Evolutionary conservation across 83 land plant genomes (phyloP), one percentile per base, ranked within the genome.

Genomic region (Diphasiastrum complanatum): DNA sequence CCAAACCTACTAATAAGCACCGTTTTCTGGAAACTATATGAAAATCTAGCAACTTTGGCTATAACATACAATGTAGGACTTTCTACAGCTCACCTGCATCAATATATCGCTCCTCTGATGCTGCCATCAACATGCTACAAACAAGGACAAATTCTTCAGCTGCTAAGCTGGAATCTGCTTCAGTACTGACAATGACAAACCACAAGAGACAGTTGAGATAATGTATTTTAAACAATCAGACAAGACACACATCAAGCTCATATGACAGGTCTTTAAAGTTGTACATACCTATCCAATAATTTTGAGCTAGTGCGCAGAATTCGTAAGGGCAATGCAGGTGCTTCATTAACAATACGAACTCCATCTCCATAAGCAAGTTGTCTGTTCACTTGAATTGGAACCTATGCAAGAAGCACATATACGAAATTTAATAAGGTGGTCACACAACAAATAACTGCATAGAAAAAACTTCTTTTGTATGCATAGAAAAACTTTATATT

Each of bases 351-450:
- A 12, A 90, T 75, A 61, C 83, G 72, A 76, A 90, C 80, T 14
- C 97, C 93, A 78, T 90, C 93, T 57, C 76, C 83, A 35, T 75
- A 70, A 27, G 89, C 89, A 45, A 90, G 67, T 24, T 79, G 61
- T 63, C 69, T 87, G 75, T 87, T 86, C 16, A 86, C 93, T 73
- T 86, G 97, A 45, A 81, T 84, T 33, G 93, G 96, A 40, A 79
- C 89, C 95, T 87, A 75, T 27, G 20, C 29, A 68, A 24, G n/a
- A n/a, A n/a, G n/a, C n/a, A n/a, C n/a, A n/a, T n/a, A n/a, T n/a
- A n/a, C n/a, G n/a, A n/a, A n/a, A n/a, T n/a, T n/a, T n/a, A n/a
- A n/a, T n/a, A n/a, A n/a, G n/a, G n/a, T n/a, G n/a, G n/a, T n/a
- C n/a, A n/a, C n/a, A n/a, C n/a, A n/a, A n/a, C n/a, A n/a, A n/a